Conservation (phyloP, 108 stramenopile species). For the Cylindrotheca fusiformis region DNA sequence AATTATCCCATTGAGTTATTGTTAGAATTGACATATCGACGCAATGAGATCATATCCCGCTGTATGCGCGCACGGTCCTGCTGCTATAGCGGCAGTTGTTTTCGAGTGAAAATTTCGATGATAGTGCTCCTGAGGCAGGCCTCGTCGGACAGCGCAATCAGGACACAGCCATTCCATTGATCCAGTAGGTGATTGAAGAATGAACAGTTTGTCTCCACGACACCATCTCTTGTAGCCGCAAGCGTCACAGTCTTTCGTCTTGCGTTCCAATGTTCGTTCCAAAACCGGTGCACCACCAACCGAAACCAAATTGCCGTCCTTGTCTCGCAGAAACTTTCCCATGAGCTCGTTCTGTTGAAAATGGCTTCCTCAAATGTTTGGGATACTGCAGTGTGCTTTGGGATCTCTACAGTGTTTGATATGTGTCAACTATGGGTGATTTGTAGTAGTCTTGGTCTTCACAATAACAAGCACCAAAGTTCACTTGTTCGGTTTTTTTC, state of each 20-base stretch:
- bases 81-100: not conserved
- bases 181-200: slow-evolving; percentile 12
- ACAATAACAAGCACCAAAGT: no score
- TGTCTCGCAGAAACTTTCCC: slow-evolving; percentile 33
- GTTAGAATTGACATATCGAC: not conserved
- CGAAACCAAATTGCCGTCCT: slow-evolving; percentile 18
- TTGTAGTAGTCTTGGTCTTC: no score
- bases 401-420: not conserved
- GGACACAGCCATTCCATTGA: slow-evolving; percentile 34
- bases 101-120: slow-evolving; percentile 25
- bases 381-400: not conserved
- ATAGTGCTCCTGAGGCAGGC: slow-evolving; percentile 26
- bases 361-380: not conserved
- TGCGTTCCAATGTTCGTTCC: slow-evolving; percentile 25
- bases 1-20: not conserved
- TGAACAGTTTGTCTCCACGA: slow-evolving; percentile 30
- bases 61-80: no score
- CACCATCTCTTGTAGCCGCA: slow-evolving; percentile 28
- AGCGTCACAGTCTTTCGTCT: slow-evolving; percentile 25
- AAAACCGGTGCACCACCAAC: slow-evolving; percentile 21
- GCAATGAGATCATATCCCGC: not conserved
- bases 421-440: not conserved
- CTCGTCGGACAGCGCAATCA: slow-evolving; percentile 23
- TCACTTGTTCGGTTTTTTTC: no score
- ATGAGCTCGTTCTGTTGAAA: slow-evolving; percentile 11